Evolutionary conservation across 2,329 filamentous ascomycete genomes (phyloP).

Genomic region (Verticillium isaacii): DNA sequence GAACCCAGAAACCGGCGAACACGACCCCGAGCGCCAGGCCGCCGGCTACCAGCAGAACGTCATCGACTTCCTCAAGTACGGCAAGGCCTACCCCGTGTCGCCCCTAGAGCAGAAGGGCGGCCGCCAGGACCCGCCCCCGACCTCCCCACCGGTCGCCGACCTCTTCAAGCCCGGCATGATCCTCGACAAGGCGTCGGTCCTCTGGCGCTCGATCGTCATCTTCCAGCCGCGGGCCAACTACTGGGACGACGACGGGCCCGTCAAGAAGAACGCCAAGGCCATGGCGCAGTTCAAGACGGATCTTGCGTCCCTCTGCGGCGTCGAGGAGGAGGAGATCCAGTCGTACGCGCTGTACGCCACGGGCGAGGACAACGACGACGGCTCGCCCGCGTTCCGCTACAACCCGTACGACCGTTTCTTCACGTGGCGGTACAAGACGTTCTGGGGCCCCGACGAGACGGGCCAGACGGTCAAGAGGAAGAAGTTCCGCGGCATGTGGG

Average conservation of each 20-base stretch:
- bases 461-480: not conserved
- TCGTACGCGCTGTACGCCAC: not conserved
- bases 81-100: not conserved
- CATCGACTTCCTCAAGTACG: not conserved
- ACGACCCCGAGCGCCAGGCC: not conserved
- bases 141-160: slow-evolving; percentile 11
- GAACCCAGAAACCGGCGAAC: not conserved
- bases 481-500: not conserved
- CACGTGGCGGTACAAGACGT: not conserved
- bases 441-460: not conserved
- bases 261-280: not conserved
- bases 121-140: not conserved
- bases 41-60: not conserved
- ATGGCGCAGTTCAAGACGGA: not conserved
- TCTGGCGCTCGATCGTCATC: not conserved
- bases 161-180: slow-evolving; percentile 29
- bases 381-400: not conserved
- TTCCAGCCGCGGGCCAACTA: not conserved
- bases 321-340: not conserved
- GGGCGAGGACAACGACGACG: not conserved
- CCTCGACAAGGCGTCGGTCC: slow-evolving; percentile 7
- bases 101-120: not conserved
- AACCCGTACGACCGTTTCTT: not conserved
- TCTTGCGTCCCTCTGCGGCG: not conserved
- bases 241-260: not conserved